Conservation (phyloP, 1,284 basidiomycete genomes). For the Gomphus bonarii region DNA sequence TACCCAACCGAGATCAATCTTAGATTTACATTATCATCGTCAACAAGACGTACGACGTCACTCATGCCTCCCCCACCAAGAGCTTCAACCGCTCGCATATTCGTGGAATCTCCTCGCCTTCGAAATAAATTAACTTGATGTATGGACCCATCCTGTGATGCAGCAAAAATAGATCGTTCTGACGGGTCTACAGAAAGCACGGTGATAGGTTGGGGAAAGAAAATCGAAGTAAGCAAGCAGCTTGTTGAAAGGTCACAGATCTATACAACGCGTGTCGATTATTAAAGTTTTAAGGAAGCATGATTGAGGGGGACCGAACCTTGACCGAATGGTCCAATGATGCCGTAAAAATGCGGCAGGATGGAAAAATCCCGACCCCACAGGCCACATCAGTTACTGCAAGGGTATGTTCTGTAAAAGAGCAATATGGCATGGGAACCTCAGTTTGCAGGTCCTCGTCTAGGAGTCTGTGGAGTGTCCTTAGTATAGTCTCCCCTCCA, state of each 20-base stretch:
- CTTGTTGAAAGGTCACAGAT: constrained; percentile 77
- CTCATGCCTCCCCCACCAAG: constrained; percentile 65
- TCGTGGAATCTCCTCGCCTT: constrained; percentile 38
- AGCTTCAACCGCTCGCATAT: constrained; percentile 47
- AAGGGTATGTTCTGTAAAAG: constrained; percentile 85
- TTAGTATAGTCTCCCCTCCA: constrained; percentile 16
- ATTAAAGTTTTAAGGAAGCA: constrained; percentile 12
- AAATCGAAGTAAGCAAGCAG: constrained; percentile 76
- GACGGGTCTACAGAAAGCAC: constrained; percentile 70
- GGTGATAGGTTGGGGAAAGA: constrained; percentile 66
- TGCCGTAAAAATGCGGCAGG: constrained; percentile 68
- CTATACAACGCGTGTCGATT: constrained; percentile 25
- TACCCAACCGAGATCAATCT: constrained; percentile 57
- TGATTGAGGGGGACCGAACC: constrained; percentile 30
- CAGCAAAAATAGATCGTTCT: constrained; percentile 84
- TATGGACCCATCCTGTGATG: constrained; percentile 51
- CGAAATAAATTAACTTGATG: constrained; percentile 77
- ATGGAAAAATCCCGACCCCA: constrained; percentile 72
- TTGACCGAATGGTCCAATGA: constrained; percentile 91
- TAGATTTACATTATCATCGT: constrained; percentile 39
- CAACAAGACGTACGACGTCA: constrained; percentile 56
- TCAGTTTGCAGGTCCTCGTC: constrained; percentile 63
- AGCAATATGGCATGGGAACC: constrained; percentile 67
- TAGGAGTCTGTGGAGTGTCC: constrained; percentile 30
- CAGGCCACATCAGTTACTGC: constrained; percentile 77